These are phyloP conservation scores for Geopyxis carbonaria DNA, from an alignment of 495 filamentous ascomycete species.

Conservation along the genomic window DNA sequence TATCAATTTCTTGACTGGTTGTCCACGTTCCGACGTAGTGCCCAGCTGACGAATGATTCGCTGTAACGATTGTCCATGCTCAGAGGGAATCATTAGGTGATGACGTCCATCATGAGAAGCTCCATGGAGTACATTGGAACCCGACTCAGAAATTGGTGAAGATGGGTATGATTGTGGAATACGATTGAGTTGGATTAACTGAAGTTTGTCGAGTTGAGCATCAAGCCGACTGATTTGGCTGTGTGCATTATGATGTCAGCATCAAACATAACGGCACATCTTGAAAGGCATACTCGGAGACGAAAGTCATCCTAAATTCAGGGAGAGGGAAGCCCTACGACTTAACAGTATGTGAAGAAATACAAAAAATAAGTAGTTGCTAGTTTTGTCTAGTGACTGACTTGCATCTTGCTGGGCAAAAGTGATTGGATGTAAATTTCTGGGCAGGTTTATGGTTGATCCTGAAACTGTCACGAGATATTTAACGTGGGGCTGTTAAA, in stretches of 20 bases:
- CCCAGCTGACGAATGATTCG: constrained; percentile 44
- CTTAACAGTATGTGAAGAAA: no score
- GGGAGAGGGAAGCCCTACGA: no score
- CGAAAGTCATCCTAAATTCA: constrained; percentile 22
- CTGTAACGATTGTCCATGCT: constrained; percentile 33
- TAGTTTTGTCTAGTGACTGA: no score
- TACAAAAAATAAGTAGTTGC: no score
- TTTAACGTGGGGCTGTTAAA: no score
- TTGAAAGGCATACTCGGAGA: constrained; percentile 20
- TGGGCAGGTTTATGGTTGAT: no score
- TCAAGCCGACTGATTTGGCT: constrained; percentile 72
- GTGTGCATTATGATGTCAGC: constrained; percentile 18
- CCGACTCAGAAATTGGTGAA: constrained; percentile 17
- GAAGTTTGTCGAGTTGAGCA: constrained; percentile 56
- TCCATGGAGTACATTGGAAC: no score
- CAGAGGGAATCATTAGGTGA: constrained; percentile 8
- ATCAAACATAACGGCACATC: background rate
- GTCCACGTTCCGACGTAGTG: constrained; percentile 19
- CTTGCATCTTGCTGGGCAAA: no score
- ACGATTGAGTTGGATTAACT: constrained; percentile 30
- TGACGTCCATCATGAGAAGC: constrained; percentile 1
- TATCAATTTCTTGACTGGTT: constrained; percentile 36
- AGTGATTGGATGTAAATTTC: no score
- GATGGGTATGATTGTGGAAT: constrained; percentile 11
- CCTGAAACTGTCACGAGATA: no score